phyloP scores from a whole-genome alignment of 176 grass and related monocot genomes.

The Elaeis guineensis region DNA sequence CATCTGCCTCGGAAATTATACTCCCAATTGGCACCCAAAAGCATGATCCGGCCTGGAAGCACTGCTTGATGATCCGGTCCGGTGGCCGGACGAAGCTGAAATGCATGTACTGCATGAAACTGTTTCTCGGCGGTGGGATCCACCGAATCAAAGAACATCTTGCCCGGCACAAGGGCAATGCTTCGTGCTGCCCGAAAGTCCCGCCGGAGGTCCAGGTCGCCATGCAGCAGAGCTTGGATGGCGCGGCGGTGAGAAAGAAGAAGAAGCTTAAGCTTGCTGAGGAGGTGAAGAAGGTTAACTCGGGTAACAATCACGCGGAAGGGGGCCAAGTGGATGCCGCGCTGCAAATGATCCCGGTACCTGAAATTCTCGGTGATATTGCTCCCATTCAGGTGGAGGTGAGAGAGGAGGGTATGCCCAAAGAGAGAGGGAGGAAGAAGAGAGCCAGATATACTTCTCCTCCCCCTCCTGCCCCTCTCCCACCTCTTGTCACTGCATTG shows the following conservation, averaged over 20 bases:
- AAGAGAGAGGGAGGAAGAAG: conserved; percentile 41
- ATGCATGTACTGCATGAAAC: conserved; percentile 81
- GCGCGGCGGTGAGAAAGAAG: conserved; percentile 56
- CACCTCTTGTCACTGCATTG: conserved; percentile 14
- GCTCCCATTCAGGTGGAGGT: conserved; percentile 18
- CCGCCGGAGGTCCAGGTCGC: conserved; percentile 54
- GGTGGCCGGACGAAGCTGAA: conserved; percentile 56
- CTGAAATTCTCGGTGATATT: conserved; percentile 33
- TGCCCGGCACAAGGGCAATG: conserved; percentile 74
- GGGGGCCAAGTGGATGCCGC: conserved; percentile 7
- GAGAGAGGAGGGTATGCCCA: conserved; percentile 10
- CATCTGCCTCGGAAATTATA: conserved; percentile 29
- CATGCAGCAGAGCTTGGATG: conserved; percentile 67
- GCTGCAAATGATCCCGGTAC: conserved; percentile 43
- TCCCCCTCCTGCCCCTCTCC: conserved; percentile 8
- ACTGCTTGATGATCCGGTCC: conserved; percentile 69
- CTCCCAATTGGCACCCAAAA: conserved; percentile 76
- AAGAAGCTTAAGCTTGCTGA: conserved; percentile 38
- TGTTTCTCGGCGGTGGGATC: conserved; percentile 85
- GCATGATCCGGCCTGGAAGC: conserved; percentile 92
- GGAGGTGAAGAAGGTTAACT: conserved; percentile 21
- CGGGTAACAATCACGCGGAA: not conserved
- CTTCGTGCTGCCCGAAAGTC: conserved; percentile 77
- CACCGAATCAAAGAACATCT: conserved; percentile 99
- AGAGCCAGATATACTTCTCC: conserved; percentile 13